phyloP scores from a whole-genome alignment of 306 rosid species.

The Hylodesmum podocarpum region DNA sequence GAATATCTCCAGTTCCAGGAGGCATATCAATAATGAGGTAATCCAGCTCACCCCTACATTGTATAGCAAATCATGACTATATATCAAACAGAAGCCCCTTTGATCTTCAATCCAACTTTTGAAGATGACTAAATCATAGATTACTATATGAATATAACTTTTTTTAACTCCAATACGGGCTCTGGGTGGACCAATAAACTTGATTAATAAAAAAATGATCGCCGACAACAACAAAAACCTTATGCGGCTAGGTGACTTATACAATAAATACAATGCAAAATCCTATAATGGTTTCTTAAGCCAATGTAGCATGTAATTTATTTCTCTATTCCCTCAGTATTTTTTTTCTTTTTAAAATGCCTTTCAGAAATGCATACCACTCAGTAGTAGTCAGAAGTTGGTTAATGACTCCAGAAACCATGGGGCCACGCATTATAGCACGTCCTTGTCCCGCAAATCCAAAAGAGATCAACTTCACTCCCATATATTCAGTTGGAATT shows the following conservation, averaged over 20 bases:
- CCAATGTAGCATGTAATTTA: slow-evolving; percentile 10
- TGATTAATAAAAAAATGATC: neutral
- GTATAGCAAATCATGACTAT: slow-evolving; percentile 14
- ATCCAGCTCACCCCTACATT: slow-evolving; percentile 96
- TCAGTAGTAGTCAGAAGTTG: slow-evolving; percentile 94
- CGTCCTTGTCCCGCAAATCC: slow-evolving; percentile 99
- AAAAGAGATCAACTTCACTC: slow-evolving; percentile 94
- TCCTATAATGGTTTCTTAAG: slow-evolving; percentile 8
- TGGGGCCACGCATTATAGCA: slow-evolving; percentile 98
- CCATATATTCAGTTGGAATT: slow-evolving; percentile 91
- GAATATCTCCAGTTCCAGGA: slow-evolving; percentile 99
- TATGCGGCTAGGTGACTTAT: neutral
- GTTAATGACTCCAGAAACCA: slow-evolving; percentile 96
- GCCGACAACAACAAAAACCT: neutral
- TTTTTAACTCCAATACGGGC: slow-evolving; percentile 9
- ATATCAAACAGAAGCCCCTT: slow-evolving; percentile 18
- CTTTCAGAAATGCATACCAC: slow-evolving; percentile 52
- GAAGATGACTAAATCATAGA: neutral
- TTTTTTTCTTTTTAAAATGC: neutral
- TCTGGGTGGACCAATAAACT: slow-evolving; percentile 15
- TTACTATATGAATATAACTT: neutral
- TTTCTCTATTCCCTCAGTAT: neutral
- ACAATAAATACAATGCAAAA: slow-evolving; percentile 2
- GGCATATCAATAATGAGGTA: slow-evolving; percentile 98
- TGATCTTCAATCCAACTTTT: neutral